Evolutionary conservation across 139 green algal genomes (phyloP), one percentile per base, ranked within the genome.

Genomic region (Spirogloea muscicola): DNA sequence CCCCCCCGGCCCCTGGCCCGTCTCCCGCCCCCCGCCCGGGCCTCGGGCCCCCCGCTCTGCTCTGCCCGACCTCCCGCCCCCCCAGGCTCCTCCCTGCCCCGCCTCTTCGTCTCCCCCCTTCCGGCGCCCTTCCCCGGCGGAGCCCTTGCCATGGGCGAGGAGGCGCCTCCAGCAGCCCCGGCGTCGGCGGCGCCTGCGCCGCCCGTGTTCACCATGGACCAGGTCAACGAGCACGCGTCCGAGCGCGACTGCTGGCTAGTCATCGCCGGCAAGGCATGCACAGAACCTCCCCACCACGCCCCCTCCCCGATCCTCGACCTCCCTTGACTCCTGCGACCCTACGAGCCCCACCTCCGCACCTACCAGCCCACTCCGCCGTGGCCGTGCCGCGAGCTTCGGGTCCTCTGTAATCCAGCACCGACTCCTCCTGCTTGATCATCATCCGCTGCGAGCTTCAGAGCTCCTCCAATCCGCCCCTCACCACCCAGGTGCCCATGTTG

Each of bases 191-290:
- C n/a, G n/a, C n/a, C n/a, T n/a, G n/a, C n/a, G n/a, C 46, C 46
- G 46, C 21, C 21, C 21, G 46, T 55, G 21, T 55, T 31, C 46
- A 55, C 46, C 21, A 21, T 55, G 46, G 46, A 21, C 46, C 21
- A 55, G 46, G 21, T 55, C 21, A 55, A 55, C 21, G 73, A 86
- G 58, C 84, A 84, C 66, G 52, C 36, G 36, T 64, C 41, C 0
- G 10, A 68, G 5, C 40, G 69, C 2, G 79, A 84, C 61, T 86
- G 83, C 69, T 90, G 86, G 86, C 60, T 90, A 3, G 64, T 79
- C 18, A 88, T 89, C 38, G 36, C 83, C 41, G 85, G 82, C 9
- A 86, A 88, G 63, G 76, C 86, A 18, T 58, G 5, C 27, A 52
- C 6, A 57, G 10, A 10, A 29, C 38, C 10, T 48, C 36, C 9